These are phyloP conservation scores for Aureobasidium lini DNA, from an alignment of 2,329 filamentous ascomycete genomes.

Conservation along the genomic window DNA sequence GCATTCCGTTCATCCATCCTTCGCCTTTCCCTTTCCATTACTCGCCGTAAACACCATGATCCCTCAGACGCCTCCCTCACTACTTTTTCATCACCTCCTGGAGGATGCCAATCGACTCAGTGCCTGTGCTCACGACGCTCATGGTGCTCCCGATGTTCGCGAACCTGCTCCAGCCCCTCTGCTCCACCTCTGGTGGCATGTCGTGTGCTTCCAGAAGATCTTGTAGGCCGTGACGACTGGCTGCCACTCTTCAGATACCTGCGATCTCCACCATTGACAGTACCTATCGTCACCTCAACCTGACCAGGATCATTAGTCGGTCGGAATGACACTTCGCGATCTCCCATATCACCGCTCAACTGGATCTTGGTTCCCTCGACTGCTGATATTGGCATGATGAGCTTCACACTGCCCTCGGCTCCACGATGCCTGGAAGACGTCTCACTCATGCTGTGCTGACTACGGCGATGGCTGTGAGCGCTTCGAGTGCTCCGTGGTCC, in stretches of 20 bases:
- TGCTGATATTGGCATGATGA: not conserved
- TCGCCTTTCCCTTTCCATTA: not conserved
- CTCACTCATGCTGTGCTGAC: constrained; percentile 7
- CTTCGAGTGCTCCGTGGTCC: not conserved
- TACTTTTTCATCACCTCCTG: not conserved
- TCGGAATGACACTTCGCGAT: not conserved
- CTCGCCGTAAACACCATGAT: not conserved
- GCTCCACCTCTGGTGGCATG: not conserved
- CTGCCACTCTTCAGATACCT: constrained; percentile 6
- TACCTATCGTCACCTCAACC: constrained; percentile 1
- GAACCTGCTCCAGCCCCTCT: constrained; percentile 2
- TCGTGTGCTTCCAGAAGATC: not conserved
- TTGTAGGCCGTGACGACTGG: not conserved
- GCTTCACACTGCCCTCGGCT: not conserved
- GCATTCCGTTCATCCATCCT: not conserved
- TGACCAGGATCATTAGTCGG: not conserved
- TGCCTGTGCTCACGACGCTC: not conserved
- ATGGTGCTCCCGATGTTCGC: not conserved
- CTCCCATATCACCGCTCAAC: not conserved
- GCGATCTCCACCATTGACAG: not conserved
- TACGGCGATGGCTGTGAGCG: not conserved
- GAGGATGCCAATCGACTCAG: not conserved
- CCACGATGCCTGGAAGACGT: not conserved
- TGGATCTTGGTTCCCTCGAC: not conserved
- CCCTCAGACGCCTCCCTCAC: not conserved